A percentile compares a stretch with the other conserved stretches of the same genome.
phyloP scores from a whole-genome alignment of 2,329 filamentous ascomycete genomes.

The Ophiostoma perfectum region DNA sequence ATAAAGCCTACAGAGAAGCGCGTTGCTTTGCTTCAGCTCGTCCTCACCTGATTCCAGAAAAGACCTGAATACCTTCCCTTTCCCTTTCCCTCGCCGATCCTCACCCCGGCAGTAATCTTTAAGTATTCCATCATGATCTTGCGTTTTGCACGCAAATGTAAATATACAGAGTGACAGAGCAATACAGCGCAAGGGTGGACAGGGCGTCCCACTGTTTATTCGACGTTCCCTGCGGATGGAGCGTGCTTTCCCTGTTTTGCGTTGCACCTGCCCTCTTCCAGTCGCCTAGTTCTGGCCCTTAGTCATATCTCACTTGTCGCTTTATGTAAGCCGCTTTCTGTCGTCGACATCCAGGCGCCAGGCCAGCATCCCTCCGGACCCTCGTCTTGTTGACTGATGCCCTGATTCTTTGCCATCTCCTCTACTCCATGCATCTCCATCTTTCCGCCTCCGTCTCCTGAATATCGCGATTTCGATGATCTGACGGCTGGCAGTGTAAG shows the following conservation, averaged over 20 bases:
- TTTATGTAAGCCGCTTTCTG: not conserved
- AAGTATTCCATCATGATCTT: too few relatives aligned
- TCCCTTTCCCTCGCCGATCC: too few relatives aligned
- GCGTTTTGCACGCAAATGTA: too few relatives aligned
- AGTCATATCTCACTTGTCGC: not conserved
- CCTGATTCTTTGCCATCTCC: too few relatives aligned
- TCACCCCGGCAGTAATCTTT: too few relatives aligned
- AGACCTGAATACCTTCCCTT: too few relatives aligned
- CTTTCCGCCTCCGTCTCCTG: not conserved
- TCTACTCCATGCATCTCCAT: not conserved
- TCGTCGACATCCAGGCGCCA: not conserved
- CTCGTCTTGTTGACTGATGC: too few relatives aligned
- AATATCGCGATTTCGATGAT: conserved; percentile 10
- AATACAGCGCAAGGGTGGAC: not conserved
- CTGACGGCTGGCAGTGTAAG: not conserved
- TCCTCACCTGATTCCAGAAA: too few relatives aligned
- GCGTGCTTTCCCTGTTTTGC: conserved; percentile 2
- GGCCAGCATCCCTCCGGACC: not conserved
- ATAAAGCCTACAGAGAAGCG: not conserved
- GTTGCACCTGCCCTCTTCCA: conserved; percentile 1
- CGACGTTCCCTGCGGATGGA: not conserved
- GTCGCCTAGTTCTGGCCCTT: not conserved
- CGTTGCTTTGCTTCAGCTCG: too few relatives aligned
- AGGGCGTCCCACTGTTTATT: not conserved
- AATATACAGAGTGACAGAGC: not conserved